Base-by-base conservation (phyloP, 1,284 basidiomycete species). In the Sanghuangporus weigelae region DNA sequence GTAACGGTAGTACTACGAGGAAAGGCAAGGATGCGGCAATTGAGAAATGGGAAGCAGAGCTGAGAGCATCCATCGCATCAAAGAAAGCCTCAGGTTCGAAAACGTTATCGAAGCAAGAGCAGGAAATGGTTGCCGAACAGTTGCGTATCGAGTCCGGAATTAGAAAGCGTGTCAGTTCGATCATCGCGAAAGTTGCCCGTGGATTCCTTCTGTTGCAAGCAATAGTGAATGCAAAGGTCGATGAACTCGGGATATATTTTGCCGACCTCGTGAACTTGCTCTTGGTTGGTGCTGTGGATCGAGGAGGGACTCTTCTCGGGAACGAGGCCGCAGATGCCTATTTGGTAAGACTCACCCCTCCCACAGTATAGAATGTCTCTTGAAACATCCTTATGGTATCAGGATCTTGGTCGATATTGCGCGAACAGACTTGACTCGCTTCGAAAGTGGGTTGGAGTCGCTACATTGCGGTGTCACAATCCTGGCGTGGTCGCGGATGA, bases 31-130 rank as follows among this genome's bases (percentile, higher is more conserved):
- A 87, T 66, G 86, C 90, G 12, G 93, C 92, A 51, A 89, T 95
- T 31, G 88, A 92, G 12, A 89, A 92, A 70, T 98, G 95, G 95
- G 96, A 98, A 68, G 89, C 88, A 36, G 94, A 98, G 67, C 79
- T 96, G n/a, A 85, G 95, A 10, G 89, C 90, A 69, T 86, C 89
- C 0, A 79, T 97, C 0, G 90, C 91, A 7, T 84, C 78, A 66
- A 96, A 96, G 77, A 91, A 80, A 69, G 73, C 80, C 0, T 74
- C 76, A 1, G 70, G 78, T 1, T 75, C 77, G 4, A 71, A 69
- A 35, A 81, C 81, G 4, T 74, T 97, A 2, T 92, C 90, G 1
- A 97, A 95, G 72, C 87, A 90, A 67, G 93, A 96, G 63, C 86
- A 90, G 68, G 87, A 85, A 0, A 80, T 92, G 3, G 84, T 97